Evolutionary conservation across 2,329 filamentous ascomycete genomes (phyloP).

Genomic region (Ceratocystis papillata): DNA sequence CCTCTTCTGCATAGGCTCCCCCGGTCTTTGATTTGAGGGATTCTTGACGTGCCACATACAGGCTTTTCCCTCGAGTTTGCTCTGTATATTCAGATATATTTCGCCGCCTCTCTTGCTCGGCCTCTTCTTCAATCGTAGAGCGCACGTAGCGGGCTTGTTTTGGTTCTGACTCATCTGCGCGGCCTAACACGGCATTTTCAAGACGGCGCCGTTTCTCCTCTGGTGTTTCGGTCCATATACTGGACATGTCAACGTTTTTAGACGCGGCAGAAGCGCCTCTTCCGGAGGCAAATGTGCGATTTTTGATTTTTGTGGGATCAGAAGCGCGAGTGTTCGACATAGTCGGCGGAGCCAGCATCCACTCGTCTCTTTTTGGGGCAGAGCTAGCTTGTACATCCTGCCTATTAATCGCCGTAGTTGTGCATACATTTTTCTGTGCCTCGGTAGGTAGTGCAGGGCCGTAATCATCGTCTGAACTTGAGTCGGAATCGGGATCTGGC

Average conservation of each 20-base stretch:
- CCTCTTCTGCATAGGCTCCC: conserved; percentile 50
- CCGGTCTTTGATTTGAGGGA: conserved; percentile 20
- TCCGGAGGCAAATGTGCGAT: conserved; percentile 69
- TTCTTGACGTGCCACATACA: conserved; percentile 49
- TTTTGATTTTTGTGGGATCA: conserved; percentile 74
- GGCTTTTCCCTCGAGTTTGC: conserved; percentile 45
- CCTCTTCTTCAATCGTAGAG: conserved; percentile 37
- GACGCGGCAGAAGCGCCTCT: conserved; percentile 30
- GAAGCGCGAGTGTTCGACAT: conserved; percentile 46
- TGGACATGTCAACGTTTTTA: conserved; percentile 39
- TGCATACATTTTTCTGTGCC: conserved; percentile 41
- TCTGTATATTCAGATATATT: conserved; percentile 42
- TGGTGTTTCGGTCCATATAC: conserved; percentile 84
- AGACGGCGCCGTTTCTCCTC: conserved; percentile 75
- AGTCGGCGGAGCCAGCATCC: conserved; percentile 65
- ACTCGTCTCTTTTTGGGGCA: conserved; percentile 59
- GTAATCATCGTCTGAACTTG: conserved; percentile 43
- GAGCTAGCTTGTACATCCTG: conserved; percentile 27
- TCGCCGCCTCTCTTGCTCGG: conserved; percentile 46
- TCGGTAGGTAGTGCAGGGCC: conserved; percentile 49
- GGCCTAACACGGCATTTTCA: conserved; percentile 71
- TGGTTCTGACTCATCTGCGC: conserved; percentile 38
- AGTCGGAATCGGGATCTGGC: conserved; percentile 26
- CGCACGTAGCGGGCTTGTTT: background rate
- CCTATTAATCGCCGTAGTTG: conserved; percentile 32